Conservation (phyloP, 2,329 filamentous ascomycete genomes). For the Diaporthe australafricana region DNA sequence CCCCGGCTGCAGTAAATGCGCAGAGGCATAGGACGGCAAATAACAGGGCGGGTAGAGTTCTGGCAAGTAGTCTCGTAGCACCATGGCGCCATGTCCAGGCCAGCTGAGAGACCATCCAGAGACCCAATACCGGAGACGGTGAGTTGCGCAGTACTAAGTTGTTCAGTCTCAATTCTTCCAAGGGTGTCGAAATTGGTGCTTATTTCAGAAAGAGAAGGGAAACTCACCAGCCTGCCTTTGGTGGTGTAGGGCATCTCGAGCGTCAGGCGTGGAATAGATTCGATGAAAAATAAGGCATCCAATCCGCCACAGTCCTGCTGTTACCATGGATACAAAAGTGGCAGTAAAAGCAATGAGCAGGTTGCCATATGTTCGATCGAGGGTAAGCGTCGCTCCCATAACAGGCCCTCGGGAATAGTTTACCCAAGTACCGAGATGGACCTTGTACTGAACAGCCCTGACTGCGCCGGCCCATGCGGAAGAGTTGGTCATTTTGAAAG, state of each 20-base stretch:
- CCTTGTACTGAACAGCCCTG: neutral
- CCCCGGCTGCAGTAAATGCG: neutral
- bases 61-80: neutral
- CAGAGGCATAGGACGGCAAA: neutral
- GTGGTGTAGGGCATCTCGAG: constrained; percentile 43
- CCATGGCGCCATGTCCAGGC: neutral
- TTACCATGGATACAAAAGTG: constrained; percentile 44
- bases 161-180: neutral
- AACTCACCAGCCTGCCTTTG: constrained; percentile 40
- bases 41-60: neutral
- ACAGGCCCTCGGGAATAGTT: constrained; percentile 47
- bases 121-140: neutral
- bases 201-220: no score
- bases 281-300: constrained; percentile 40
- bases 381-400: constrained; percentile 47
- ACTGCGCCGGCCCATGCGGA: neutral
- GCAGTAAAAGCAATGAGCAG: constrained; percentile 49
- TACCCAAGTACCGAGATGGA: constrained; percentile 46
- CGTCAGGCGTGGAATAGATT: constrained; percentile 34
- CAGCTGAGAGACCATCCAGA: neutral
- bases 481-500: neutral
- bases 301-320: constrained; percentile 40
- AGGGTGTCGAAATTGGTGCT: neutral
- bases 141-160: neutral
- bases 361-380: constrained; percentile 43